Evolutionary conservation across 768 basidiomycete species (phyloP).

Genomic region (Calvatia gigantea): DNA sequence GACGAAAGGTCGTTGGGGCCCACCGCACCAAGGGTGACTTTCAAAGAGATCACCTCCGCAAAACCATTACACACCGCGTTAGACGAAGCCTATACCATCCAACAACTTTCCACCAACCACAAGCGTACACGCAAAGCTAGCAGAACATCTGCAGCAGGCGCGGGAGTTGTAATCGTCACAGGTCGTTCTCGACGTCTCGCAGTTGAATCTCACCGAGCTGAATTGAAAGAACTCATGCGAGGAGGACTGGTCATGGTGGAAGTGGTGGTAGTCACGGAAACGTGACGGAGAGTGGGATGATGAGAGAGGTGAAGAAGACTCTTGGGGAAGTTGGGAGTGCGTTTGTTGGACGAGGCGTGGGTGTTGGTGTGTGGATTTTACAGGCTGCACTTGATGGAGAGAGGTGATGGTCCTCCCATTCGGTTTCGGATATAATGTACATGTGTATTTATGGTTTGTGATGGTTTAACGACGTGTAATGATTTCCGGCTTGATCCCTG

Average conservation of each 20-base stretch:
- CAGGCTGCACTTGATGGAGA: slow-evolving; percentile 42
- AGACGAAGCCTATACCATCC: slow-evolving; percentile 33
- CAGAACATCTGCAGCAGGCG: background rate
- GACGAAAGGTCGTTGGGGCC: slow-evolving; percentile 10
- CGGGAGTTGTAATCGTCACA: slow-evolving; percentile 51
- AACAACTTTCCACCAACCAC: background rate
- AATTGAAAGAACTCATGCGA: slow-evolving; percentile 56
- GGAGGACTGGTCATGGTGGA: slow-evolving; percentile 40
- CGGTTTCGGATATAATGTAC: background rate
- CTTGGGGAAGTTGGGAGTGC: slow-evolving; percentile 83
- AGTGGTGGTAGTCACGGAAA: slow-evolving; percentile 37
- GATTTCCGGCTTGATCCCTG: background rate
- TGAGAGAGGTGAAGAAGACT: slow-evolving; percentile 71
- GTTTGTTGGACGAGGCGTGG: slow-evolving; percentile 60
- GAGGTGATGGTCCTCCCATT: background rate
- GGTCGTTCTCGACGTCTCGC: slow-evolving; percentile 78
- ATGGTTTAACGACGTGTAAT: background rate
- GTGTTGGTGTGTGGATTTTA: slow-evolving; percentile 62
- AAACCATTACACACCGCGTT: slow-evolving; percentile 58
- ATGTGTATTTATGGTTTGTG: no score
- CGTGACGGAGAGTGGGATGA: slow-evolving; percentile 25
- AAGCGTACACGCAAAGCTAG: background rate
- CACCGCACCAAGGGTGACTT: slow-evolving; percentile 57
- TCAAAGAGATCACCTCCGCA: slow-evolving; percentile 52
- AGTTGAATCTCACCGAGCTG: slow-evolving; percentile 56